Base-by-base conservation (phyloP, 176 grass and related monocot species). In the Triticum dicoccoides region DNA sequence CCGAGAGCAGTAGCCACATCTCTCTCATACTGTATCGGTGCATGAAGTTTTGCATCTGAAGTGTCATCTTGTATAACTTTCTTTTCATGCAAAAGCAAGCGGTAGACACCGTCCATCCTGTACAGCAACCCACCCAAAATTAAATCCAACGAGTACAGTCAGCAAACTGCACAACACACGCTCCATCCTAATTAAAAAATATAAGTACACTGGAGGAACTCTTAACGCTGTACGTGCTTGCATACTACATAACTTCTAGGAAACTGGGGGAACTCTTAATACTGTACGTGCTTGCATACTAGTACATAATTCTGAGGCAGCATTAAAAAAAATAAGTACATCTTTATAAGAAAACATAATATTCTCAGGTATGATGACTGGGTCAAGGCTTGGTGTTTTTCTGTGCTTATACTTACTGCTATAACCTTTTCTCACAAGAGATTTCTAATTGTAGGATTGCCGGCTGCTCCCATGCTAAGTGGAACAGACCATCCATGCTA, bases 21-120 rank as follows among this genome's bases (percentile, higher is more conserved):
- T 85, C 95, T 91, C 86, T 92, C 89, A 69, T 88, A 92, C 6
- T 91, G 83, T 3, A 94, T 64, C 18, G 78, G 84, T 87, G 63
- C 65, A 88, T 87, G 63, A 82, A 92, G 85, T 35, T 89, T 92
- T 58, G 88, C 63, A 81, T 80, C 80, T 42, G 70, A 89, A 81
- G 85, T 78, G 67, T 83, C 77, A 15, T 85, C 89, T 39, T 92
- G 88, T 63, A 86, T 15, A 80, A 87, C 81, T 92, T 97, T 94
- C 69, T 91, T 87, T 90, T 94, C 95, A 63, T 94, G 92, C 81
- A 94, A 88, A 61, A 97, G 74, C 80, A 92, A 69, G 59, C 90
- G 95, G 78, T 92, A 91, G 23, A 92, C 90, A 52, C 90, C 85
- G 51, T 97, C 95, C 95, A 97, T 97, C 68, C 95, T 97, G 71